A percentile compares a stretch with the other conserved stretches of the same genome.
Conservation (phyloP, 2,329 filamentous ascomycete species). For the Lecanicillium sp. region DNA sequence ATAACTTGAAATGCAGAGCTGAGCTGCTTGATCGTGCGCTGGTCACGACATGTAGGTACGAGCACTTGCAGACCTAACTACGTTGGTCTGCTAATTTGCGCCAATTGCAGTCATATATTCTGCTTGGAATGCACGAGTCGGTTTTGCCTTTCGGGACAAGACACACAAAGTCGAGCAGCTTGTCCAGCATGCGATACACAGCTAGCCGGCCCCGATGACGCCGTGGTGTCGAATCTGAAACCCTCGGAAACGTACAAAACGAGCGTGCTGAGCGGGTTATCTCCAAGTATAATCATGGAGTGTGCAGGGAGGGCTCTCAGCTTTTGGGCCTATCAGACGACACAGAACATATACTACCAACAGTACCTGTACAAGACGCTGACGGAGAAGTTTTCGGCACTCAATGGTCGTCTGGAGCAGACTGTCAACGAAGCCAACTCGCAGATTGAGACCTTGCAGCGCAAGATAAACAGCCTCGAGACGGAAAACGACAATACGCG, state of each 20-base stretch:
- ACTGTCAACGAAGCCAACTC: constrained; percentile 68
- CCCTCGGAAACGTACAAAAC: constrained; percentile 88
- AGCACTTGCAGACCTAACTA: background rate
- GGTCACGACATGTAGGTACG: constrained; percentile 84
- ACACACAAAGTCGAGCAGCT: constrained; percentile 30
- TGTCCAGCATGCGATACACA: constrained; percentile 73
- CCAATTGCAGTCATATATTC: constrained; percentile 66
- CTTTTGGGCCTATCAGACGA: constrained; percentile 84
- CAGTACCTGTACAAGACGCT: constrained; percentile 66
- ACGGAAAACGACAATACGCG: constrained; percentile 57
- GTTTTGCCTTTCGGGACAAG: constrained; percentile 50
- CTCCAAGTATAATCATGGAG: constrained; percentile 77
- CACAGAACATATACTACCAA: constrained; percentile 77
- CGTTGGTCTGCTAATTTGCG: background rate
- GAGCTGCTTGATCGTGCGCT: constrained; percentile 66
- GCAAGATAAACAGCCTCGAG: constrained; percentile 55
- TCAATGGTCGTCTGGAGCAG: constrained; percentile 65
- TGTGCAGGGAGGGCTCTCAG: constrained; percentile 72
- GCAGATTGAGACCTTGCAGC: constrained; percentile 61
- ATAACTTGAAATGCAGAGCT: constrained; percentile 67
- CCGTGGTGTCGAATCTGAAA: constrained; percentile 62
- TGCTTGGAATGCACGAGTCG: constrained; percentile 67
- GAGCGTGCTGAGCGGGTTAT: constrained; percentile 74
- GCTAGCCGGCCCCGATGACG: constrained; percentile 68
- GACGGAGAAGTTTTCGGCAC: constrained; percentile 60